Evolutionary conservation across 352 stramenopile genomes (phyloP).

Genomic region (Phytophthora tubulina): DNA sequence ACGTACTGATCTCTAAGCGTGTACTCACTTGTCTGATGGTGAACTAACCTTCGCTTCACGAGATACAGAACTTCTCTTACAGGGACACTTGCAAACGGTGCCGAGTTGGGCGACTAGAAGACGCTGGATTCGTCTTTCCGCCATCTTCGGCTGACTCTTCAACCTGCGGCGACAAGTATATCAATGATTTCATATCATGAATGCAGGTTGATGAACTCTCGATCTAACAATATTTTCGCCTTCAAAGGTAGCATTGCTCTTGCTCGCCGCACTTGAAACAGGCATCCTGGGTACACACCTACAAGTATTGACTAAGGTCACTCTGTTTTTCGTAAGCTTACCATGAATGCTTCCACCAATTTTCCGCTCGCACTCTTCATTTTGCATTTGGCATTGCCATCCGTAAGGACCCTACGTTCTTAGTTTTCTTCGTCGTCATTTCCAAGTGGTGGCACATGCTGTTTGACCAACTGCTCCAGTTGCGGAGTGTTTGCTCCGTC

Average conservation of each 20-base stretch:
- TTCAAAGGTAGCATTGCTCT: background rate
- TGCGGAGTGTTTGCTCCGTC: slow-evolving; percentile 68
- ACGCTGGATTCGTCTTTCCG: slow-evolving; percentile 66
- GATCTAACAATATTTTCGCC: slow-evolving; percentile 22
- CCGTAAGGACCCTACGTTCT: background rate
- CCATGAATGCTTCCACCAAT: background rate
- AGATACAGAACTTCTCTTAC: slow-evolving; percentile 77
- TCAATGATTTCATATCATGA: slow-evolving; percentile 6
- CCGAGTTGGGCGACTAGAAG: slow-evolving; percentile 62
- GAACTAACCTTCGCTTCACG: slow-evolving; percentile 25
- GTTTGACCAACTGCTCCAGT: slow-evolving; percentile 69
- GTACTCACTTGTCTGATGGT: background rate
- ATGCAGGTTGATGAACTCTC: background rate
- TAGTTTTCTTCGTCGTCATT: slow-evolving; percentile 66
- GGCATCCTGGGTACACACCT: background rate
- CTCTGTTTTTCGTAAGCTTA: too few relatives aligned
- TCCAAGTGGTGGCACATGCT: slow-evolving; percentile 61
- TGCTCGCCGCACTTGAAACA: background rate
- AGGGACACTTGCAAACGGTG: slow-evolving; percentile 76
- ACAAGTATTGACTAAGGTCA: background rate
- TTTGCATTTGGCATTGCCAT: background rate
- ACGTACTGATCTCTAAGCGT: slow-evolving; percentile 45
- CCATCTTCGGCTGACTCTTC: slow-evolving; percentile 32
- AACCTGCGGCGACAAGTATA: slow-evolving; percentile 24
- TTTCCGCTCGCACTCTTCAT: slow-evolving; percentile 1